phyloP scores from a whole-genome alignment of 139 green algal species.

The Chlamydomonas asymmetrica region DNA sequence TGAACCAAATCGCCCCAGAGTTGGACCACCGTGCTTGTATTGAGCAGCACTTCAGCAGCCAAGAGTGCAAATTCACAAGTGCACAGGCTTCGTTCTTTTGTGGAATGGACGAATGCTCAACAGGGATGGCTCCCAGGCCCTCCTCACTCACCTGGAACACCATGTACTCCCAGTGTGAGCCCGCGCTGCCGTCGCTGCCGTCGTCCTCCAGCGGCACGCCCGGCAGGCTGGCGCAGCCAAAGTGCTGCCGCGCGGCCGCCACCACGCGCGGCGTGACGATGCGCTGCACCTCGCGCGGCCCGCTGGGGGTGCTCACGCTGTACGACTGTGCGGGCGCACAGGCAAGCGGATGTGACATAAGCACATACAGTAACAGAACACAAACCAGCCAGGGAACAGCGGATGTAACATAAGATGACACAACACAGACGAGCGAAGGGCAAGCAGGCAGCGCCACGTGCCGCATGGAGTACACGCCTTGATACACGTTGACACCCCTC shows the following conservation, averaged over 20 bases:
- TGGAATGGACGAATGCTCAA: no score
- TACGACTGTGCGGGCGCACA: not conserved
- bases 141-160: constrained; percentile 37
- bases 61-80: no score
- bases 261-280: constrained; percentile 35
- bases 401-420: no score
- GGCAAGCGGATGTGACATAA: not conserved
- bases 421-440: no score
- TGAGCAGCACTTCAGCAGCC: no score
- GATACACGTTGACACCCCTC: no score
- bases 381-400: not conserved
- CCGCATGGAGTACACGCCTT: no score
- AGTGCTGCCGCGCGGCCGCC: constrained; percentile 51
- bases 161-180: constrained; percentile 67
- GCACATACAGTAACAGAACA: not conserved
- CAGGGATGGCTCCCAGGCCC: no score
- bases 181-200: constrained; percentile 55
- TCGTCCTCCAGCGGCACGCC: constrained; percentile 68
- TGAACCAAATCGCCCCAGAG: no score
- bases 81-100: no score
- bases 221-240: constrained; percentile 51
- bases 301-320: not conserved
- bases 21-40: no score
- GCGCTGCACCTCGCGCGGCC: constrained; percentile 11
- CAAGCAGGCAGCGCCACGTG: no score